Evolutionary conservation across 305 asterid genomes (phyloP).

Genomic region (Fraxinus ornus): DNA sequence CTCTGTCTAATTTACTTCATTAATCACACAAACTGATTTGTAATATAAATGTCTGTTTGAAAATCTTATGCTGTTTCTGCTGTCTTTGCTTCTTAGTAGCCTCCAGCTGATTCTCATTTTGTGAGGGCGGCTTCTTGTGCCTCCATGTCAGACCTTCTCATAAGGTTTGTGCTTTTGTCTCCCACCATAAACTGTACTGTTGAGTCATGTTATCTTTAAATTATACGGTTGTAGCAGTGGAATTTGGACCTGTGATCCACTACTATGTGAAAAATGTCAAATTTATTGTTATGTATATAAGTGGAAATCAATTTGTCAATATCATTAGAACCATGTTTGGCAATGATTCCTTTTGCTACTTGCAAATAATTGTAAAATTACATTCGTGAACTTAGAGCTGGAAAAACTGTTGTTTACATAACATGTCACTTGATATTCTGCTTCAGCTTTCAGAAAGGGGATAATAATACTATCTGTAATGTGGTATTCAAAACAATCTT

Average conservation of each 20-base stretch:
- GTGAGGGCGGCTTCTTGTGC: slow-evolving; percentile 86
- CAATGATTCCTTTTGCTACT: neutral
- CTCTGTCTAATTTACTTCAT: neutral
- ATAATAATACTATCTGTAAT: neutral
- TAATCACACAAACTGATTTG: neutral
- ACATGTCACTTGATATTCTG: neutral
- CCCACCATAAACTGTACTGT: neutral
- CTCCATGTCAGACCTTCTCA: slow-evolving; percentile 70
- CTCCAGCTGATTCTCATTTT: slow-evolving; percentile 53
- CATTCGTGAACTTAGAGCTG: neutral
- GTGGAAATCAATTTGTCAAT: neutral
- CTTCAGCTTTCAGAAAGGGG: neutral
- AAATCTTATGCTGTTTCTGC: slow-evolving; percentile 19
- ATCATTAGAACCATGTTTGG: neutral
- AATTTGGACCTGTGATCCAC: neutral
- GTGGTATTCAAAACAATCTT: neutral
- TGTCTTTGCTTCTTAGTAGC: slow-evolving; percentile 36
- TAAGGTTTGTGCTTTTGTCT: slow-evolving; percentile 52
- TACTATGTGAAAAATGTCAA: neutral
- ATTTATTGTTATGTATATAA: neutral
- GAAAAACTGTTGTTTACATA: neutral
- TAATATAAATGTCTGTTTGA: neutral
- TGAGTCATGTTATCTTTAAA: slow-evolving; percentile 1
- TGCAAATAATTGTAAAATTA: neutral
- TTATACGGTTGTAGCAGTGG: neutral